Evolutionary conservation across 352 stramenopile species (phyloP).

Genomic region (Globisporangium okanoganense): DNA sequence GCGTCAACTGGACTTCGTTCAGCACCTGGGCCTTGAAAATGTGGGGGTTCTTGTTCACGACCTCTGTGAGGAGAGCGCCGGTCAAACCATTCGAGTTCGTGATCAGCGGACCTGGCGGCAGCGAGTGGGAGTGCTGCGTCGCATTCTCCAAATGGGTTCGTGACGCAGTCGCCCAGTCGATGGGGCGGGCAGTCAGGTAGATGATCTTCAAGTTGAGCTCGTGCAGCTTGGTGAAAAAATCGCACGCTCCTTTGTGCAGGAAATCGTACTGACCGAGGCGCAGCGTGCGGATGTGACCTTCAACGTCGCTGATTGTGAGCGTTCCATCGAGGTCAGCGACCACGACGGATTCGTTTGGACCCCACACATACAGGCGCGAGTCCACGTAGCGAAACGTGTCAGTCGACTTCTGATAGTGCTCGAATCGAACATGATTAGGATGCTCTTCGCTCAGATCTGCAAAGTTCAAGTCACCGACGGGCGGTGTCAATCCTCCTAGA

Average conservation of each 20-base stretch:
- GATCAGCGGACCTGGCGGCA: conserved; percentile 71
- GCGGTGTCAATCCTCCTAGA: conserved; percentile 47
- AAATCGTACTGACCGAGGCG: conserved; percentile 83
- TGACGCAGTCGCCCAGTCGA: conserved; percentile 74
- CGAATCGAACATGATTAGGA: conserved; percentile 69
- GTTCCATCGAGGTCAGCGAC: conserved; percentile 82
- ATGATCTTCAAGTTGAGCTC: conserved; percentile 70
- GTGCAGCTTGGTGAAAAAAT: conserved; percentile 81
- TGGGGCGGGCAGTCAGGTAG: conserved; percentile 75
- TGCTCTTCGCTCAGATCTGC: conserved; percentile 57
- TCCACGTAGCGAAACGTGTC: conserved; percentile 76
- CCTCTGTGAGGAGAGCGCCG: conserved; percentile 72
- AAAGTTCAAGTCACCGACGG: conserved; percentile 45
- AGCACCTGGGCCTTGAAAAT: conserved; percentile 82
- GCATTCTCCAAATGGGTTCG: conserved; percentile 74
- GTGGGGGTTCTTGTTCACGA: conserved; percentile 85
- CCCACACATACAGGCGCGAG: conserved; percentile 69
- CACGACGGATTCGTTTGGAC: conserved; percentile 74
- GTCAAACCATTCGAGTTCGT: conserved; percentile 80
- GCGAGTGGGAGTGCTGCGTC: conserved; percentile 44
- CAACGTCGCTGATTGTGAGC: conserved; percentile 81
- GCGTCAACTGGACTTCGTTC: conserved; percentile 76
- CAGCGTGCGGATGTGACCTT: conserved; percentile 82
- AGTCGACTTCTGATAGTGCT: conserved; percentile 67
- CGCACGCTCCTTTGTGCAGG: conserved; percentile 66